phyloP scores from a whole-genome alignment of 2,329 filamentous ascomycete species.

The Microsporum ferrugineum region DNA sequence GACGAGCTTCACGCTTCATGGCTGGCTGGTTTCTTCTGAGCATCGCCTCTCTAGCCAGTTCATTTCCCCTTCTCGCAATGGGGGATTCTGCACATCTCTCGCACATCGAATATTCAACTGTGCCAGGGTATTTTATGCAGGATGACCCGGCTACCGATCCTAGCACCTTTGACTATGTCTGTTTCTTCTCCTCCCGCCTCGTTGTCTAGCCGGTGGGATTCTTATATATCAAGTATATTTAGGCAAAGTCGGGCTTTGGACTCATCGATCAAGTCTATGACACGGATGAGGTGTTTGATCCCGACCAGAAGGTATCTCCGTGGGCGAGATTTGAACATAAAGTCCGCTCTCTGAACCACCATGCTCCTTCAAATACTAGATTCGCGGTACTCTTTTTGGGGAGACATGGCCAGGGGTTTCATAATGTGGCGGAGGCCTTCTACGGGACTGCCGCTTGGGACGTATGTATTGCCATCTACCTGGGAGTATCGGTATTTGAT shows the following conservation, averaged over 20 bases:
- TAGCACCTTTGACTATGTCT: slow-evolving; percentile 39
- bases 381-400: slow-evolving; percentile 50
- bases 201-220: background rate
- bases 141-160: slow-evolving; percentile 40
- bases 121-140: slow-evolving; percentile 41
- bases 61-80: slow-evolving; percentile 10
- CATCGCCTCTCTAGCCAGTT: slow-evolving; percentile 6
- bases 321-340: slow-evolving; percentile 45
- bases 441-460: slow-evolving; percentile 52
- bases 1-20: background rate
- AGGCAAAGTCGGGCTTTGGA: slow-evolving; percentile 31
- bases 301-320: slow-evolving; percentile 34
- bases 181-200: slow-evolving; percentile 2
- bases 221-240: background rate
- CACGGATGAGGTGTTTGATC: slow-evolving; percentile 25
- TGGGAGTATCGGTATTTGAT: background rate
- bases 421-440: slow-evolving; percentile 49
- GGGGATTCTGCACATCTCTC: slow-evolving; percentile 7
- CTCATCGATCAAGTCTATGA: slow-evolving; percentile 38
- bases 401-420: slow-evolving; percentile 50
- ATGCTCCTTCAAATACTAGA: slow-evolving; percentile 26
- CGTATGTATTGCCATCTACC: slow-evolving; percentile 26
- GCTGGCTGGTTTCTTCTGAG: background rate
- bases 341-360: slow-evolving; percentile 36
- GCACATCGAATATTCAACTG: slow-evolving; percentile 29